phyloP scores from a whole-genome alignment of 1,284 basidiomycete species.

The Cronartium ribicola region DNA sequence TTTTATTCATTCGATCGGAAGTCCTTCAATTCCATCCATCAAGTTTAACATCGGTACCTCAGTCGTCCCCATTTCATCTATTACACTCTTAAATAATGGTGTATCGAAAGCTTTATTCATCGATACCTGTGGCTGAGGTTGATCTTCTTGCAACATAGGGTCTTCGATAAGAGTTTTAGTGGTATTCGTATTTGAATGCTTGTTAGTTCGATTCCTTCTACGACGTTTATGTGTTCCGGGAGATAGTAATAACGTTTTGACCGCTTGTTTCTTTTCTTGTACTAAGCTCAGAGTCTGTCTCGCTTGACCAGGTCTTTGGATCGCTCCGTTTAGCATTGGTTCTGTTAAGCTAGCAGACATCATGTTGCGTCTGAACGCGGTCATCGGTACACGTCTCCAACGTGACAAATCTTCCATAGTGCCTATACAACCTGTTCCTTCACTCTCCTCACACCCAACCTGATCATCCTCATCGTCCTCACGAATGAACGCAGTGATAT shows the following conservation, averaged over 20 bases:
- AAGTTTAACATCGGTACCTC: conserved; percentile 15
- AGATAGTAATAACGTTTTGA: neutral
- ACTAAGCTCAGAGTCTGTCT: conserved; percentile 15
- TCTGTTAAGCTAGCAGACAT: neutral
- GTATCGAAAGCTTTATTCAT: neutral
- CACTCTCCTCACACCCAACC: neutral
- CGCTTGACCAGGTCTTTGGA: conserved; percentile 5
- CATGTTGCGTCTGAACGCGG: conserved; percentile 46
- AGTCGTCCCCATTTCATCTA: neutral
- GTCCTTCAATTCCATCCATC: conserved; percentile 16
- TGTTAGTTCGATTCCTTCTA: too few relatives aligned
- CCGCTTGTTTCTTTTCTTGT: neutral
- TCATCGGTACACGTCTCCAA: conserved; percentile 49
- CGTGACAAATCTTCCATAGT: conserved; percentile 46
- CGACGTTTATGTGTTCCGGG: neutral
- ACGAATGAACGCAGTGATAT: conserved; percentile 36
- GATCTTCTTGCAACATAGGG: too few relatives aligned
- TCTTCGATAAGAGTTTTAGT: too few relatives aligned
- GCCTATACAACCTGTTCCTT: neutral
- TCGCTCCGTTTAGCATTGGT: conserved; percentile 22
- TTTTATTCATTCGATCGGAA: neutral
- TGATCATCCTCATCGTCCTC: conserved; percentile 19
- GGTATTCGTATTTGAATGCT: too few relatives aligned
- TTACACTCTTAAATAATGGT: conserved; percentile 4
- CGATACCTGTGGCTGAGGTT: neutral